Base-by-base conservation (phyloP, 306 rosid genomes). In the Luffa acutangula region DNA sequence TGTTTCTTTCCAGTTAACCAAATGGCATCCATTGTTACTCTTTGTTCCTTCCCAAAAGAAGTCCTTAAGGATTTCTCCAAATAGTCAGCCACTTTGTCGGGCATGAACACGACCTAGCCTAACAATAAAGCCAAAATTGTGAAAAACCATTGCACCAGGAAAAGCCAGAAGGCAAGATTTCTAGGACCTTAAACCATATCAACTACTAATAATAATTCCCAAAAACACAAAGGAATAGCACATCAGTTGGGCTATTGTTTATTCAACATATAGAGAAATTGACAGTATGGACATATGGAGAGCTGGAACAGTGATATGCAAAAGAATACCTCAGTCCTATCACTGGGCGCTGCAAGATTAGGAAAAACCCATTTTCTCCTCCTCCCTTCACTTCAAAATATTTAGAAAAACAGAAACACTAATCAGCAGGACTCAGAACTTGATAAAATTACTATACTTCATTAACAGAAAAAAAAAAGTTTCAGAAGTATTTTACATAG, bases 281-380 rank as follows among this genome's bases (percentile, higher is more conserved):
- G 42, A 45, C 43, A 13, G 58, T 7, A 73, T 21, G 78, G 18
- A 73, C 10, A 73, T 49, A 21, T 46, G 59, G 4, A 45, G 7
- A 70, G 39, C 37, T 48, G 37, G 42, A 45, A 45, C 18, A 13
- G 25, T 72, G 7, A 42, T 72, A 70, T 31, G 72, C 64, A 53
- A 79, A 53, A 64, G 78, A 70, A 48, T 87, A 92, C 97, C 98
- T 92, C 80, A 58, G 78, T 79, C 67, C 66, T 43, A 70, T 43
- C 18, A 43, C 20, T 70, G 82, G 86, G 78, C 69, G 82, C 91
- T 52, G 85, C 83, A n/a, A 94, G 90, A 39, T 88, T 84, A 72
- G 98, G 97, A 82, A 94, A 94, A 64, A 89, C 86, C 98, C 98
- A 92, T 82, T 88, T 88, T 83, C 97, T 91, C 83, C 97, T 88